Percentiles rank a stretch among this genome's conserved stretches.
These are phyloP conservation scores for Candida pini DNA, from an alignment of 805 yeast genomes.

Conservation along the genomic window DNA sequence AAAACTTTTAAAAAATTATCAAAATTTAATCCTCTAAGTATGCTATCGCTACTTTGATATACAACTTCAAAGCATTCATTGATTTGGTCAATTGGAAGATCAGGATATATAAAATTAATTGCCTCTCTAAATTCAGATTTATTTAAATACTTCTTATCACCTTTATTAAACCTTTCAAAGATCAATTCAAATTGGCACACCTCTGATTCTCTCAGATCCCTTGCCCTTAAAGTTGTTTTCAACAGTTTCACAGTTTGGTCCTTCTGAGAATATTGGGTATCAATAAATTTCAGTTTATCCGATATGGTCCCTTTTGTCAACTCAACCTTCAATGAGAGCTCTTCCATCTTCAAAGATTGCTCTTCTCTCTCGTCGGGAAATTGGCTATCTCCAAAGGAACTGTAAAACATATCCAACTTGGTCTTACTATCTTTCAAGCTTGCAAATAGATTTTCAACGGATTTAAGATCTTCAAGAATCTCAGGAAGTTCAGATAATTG, in stretches of 20 bases:
- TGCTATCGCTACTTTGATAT: constrained; percentile 16
- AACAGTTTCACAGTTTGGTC: constrained; percentile 17
- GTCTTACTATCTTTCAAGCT: constrained; percentile 15
- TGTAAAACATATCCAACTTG: constrained; percentile 10
- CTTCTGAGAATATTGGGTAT: constrained; percentile 30
- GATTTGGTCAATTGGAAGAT: constrained; percentile 29
- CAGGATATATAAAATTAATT: constrained; percentile 36
- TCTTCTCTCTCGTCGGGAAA: constrained; percentile 12
- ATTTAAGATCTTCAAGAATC: constrained; percentile 30
- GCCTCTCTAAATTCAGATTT: constrained; percentile 39
- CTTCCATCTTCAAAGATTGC: constrained; percentile 22
- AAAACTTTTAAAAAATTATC: constrained; percentile 22
- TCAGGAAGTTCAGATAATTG: constrained; percentile 32
- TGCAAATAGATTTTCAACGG: constrained; percentile 25
- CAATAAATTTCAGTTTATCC: constrained; percentile 37
- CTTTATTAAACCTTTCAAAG: constrained; percentile 35
- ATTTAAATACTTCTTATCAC: constrained; percentile 31
- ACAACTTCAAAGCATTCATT: constrained; percentile 33
- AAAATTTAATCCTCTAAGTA: constrained; percentile 23
- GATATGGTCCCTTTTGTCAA: constrained; percentile 32
- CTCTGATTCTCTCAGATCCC: constrained; percentile 5
- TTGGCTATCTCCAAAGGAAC: constrained; percentile 3
- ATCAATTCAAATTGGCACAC: constrained; percentile 38
- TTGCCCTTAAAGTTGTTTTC: constrained; percentile 4
- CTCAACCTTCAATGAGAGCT: constrained; percentile 32